These are phyloP conservation scores for Neoascochyta sp. DNA, from an alignment of 2,329 filamentous ascomycete genomes.

Conservation along the genomic window DNA sequence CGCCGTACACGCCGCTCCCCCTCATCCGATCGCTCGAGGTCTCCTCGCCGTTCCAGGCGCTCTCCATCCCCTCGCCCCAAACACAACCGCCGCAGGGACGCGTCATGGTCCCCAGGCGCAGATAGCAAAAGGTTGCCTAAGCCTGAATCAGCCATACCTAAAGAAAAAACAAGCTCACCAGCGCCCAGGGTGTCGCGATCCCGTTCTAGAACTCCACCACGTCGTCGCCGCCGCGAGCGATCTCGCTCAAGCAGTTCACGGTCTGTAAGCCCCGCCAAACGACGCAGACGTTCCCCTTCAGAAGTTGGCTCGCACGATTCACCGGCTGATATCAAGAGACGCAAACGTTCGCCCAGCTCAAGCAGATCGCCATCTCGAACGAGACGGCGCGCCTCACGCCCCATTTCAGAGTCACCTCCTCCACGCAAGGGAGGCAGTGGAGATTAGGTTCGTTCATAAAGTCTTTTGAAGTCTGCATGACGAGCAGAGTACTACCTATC, in stretches of 20 bases:
- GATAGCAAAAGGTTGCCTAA: slow-evolving; percentile 27
- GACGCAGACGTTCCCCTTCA: slow-evolving; percentile 46
- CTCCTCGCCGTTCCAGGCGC: slow-evolving; percentile 21
- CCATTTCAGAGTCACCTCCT: slow-evolving; percentile 16
- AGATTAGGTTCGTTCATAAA: slow-evolving; percentile 11
- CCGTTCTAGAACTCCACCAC: slow-evolving; percentile 29
- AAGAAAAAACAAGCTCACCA: slow-evolving; percentile 54
- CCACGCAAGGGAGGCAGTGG: slow-evolving; percentile 7
- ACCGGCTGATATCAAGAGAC: slow-evolving; percentile 51
- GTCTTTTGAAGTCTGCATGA: too few relatives aligned
- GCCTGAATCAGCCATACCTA: slow-evolving; percentile 46
- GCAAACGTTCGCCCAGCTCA: slow-evolving; percentile 41
- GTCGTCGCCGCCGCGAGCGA: slow-evolving; percentile 33
- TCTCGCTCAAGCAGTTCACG: slow-evolving; percentile 38
- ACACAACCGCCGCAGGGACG: slow-evolving; percentile 16
- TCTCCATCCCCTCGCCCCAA: slow-evolving; percentile 25
- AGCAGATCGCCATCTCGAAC: slow-evolving; percentile 35
- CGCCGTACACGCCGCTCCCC: slow-evolving; percentile 24
- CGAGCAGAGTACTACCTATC: too few relatives aligned
- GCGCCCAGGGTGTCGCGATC: slow-evolving; percentile 46
- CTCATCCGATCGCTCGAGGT: slow-evolving; percentile 37
- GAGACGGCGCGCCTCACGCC: slow-evolving; percentile 18
- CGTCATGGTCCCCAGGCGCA: slow-evolving; percentile 31
- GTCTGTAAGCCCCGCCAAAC: slow-evolving; percentile 41
- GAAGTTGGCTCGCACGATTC: slow-evolving; percentile 42